A percentile compares a stretch with the other conserved stretches of the same genome.
Conservation (phyloP, 176 grass and related monocot species). For the Zoysia pacifica region DNA sequence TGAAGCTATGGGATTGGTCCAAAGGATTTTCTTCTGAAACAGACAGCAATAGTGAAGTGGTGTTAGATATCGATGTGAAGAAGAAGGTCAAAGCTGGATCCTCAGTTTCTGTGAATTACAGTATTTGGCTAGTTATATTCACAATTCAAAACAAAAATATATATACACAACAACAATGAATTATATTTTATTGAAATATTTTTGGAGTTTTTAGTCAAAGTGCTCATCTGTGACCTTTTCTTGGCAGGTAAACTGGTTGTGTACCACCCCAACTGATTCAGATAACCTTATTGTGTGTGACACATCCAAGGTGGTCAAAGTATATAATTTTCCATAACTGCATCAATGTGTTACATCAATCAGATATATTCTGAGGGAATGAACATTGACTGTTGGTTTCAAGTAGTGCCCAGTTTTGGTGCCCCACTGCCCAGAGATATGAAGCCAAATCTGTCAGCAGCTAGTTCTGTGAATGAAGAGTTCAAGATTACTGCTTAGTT, state of each 20-base stretch:
- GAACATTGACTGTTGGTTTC: slow-evolving; percentile 3
- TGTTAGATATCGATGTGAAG: slow-evolving; percentile 73
- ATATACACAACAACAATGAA: neutral
- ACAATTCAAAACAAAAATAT: neutral
- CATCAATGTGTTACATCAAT: neutral
- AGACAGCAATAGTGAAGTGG: slow-evolving; percentile 53
- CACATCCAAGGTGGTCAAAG: slow-evolving; percentile 88
- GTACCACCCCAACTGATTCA: slow-evolving; percentile 71
- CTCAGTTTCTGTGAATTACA: slow-evolving; percentile 28
- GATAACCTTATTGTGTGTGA: slow-evolving; percentile 91
- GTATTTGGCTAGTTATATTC: slow-evolving; percentile 11
- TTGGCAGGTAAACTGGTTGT: slow-evolving; percentile 93
- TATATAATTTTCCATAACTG: slow-evolving; percentile 56
- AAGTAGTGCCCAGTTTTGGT: neutral
- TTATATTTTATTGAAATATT: neutral
- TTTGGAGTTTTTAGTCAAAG: slow-evolving; percentile 6
- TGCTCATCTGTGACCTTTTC: slow-evolving; percentile 3
- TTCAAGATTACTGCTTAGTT: slow-evolving; percentile 6
- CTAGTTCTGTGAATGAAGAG: neutral
- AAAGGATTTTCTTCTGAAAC: slow-evolving; percentile 69
- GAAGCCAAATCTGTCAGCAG: neutral
- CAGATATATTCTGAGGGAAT: neutral
- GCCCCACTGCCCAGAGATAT: neutral
- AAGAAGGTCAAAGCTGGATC: slow-evolving; percentile 62
- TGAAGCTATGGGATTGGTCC: slow-evolving; percentile 96